A percentile compares a stretch with the other conserved stretches of the same genome.
Conservation (phyloP, 345 rosid species). For the Camelina sativa region DNA sequence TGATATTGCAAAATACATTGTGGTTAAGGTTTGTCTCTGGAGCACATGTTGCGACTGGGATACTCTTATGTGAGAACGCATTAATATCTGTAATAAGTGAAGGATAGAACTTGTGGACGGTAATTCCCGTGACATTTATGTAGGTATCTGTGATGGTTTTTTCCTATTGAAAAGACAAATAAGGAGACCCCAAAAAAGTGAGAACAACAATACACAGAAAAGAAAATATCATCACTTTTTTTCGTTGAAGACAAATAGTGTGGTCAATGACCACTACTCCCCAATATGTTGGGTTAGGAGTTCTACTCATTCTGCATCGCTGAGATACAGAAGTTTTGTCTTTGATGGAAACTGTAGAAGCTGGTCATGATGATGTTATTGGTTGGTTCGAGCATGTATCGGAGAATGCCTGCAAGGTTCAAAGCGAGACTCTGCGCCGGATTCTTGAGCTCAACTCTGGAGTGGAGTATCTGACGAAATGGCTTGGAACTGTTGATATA, state of each 20-base stretch:
- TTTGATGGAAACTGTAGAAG: conserved; percentile 40
- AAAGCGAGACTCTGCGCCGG: conserved; percentile 70
- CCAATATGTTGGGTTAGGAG: conserved; percentile 30
- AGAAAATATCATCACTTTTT: not conserved
- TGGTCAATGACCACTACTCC: conserved; percentile 36
- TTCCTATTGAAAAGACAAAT: conserved; percentile 21
- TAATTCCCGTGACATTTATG: conserved; percentile 33
- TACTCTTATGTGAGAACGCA: conserved; percentile 25
- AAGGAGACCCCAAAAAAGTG: conserved; percentile 34
- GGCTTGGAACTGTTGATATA: conserved; percentile 59
- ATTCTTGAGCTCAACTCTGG: conserved; percentile 67
- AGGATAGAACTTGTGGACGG: conserved; percentile 34
- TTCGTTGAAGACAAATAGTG: conserved; percentile 22
- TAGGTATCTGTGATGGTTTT: conserved; percentile 17
- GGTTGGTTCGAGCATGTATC: conserved; percentile 69
- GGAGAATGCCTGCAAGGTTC: conserved; percentile 56
- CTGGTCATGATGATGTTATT: conserved; percentile 53
- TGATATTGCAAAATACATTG: conserved; percentile 26
- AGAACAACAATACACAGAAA: conserved; percentile 33
- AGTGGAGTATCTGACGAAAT: conserved; percentile 68
- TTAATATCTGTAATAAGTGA: conserved; percentile 30
- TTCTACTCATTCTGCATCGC: conserved; percentile 23
- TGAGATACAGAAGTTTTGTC: conserved; percentile 12
- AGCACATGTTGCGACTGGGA: conserved; percentile 33
- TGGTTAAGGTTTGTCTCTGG: conserved; percentile 39